phyloP scores from a whole-genome alignment of 1,284 basidiomycete genomes.

The Tremellales sp. region DNA sequence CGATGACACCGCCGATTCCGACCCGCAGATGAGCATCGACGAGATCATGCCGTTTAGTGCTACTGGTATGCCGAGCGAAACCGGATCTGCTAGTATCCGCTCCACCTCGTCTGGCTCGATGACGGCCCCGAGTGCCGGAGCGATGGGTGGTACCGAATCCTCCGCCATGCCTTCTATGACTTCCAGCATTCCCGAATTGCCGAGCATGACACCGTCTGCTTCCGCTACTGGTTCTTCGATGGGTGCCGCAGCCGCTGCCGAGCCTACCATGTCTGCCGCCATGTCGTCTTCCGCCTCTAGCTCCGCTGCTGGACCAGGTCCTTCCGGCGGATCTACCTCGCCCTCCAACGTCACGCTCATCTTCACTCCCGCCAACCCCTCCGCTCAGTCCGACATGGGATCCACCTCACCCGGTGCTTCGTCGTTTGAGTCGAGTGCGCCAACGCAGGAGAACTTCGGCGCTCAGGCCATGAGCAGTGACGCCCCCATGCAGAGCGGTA shows the following conservation, averaged over 20 bases:
- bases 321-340: constrained; percentile 8
- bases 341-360: constrained; percentile 30
- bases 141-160: background rate
- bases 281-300: constrained; percentile 2
- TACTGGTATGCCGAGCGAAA: background rate
- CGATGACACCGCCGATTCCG: background rate
- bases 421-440: too few species aligned
- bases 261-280: background rate
- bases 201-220: background rate
- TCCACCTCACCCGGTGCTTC: too few species aligned
- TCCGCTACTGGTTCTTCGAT: constrained; percentile 1
- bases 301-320: constrained; percentile 46
- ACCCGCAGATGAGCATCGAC: background rate
- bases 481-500: background rate
- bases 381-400: background rate
- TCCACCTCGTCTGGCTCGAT: background rate
- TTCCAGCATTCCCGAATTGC: background rate
- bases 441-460: background rate
- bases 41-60: background rate
- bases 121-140: background rate
- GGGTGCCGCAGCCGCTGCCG: background rate
- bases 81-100: constrained; percentile 3
- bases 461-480: background rate
- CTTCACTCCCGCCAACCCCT: constrained; percentile 25
- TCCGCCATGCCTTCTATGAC: background rate